Percentiles rank a stretch among this genome's conserved stretches.
phyloP scores from a whole-genome alignment of 202 grass and related monocot species.

The Thinopyrum obtusiflorum region DNA sequence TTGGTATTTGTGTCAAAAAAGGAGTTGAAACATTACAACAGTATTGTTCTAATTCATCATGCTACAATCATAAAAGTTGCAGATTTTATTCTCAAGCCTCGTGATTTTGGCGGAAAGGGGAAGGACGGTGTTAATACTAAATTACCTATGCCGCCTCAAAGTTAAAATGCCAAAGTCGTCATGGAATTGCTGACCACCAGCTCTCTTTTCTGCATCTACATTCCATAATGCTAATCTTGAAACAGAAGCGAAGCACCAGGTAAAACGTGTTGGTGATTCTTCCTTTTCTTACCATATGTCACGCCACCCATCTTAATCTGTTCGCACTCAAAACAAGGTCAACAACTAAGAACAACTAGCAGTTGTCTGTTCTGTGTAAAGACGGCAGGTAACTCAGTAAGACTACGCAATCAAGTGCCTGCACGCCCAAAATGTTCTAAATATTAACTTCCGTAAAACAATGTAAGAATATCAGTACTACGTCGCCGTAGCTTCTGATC shows the following conservation, averaged over 20 bases:
- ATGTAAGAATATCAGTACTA: background rate
- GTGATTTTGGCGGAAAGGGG: background rate
- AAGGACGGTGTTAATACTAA: background rate
- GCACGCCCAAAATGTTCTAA: background rate
- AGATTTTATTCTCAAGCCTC: conserved; percentile 35
- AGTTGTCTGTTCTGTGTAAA: background rate
- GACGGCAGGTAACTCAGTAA: background rate
- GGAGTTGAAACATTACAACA: conserved; percentile 2
- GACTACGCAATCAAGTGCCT: background rate
- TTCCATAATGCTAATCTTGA: conserved; percentile 28
- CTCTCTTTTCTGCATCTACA: background rate
- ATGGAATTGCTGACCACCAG: background rate
- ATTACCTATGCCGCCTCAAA: conserved; percentile 17
- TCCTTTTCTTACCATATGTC: conserved; percentile 31
- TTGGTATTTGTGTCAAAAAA: background rate
- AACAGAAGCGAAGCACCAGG: conserved; percentile 23
- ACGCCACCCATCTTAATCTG: conserved; percentile 15
- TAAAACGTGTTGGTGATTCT: conserved; percentile 19
- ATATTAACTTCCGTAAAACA: background rate
- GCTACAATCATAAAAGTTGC: background rate
- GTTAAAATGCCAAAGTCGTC: conserved; percentile 27
- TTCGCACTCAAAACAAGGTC: background rate
- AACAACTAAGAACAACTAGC: background rate
- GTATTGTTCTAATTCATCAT: conserved; percentile 8
- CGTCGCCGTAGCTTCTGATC: background rate